Evolutionary conservation across 139 green algal genomes (phyloP).

Genomic region (Gonium pectorale): DNA sequence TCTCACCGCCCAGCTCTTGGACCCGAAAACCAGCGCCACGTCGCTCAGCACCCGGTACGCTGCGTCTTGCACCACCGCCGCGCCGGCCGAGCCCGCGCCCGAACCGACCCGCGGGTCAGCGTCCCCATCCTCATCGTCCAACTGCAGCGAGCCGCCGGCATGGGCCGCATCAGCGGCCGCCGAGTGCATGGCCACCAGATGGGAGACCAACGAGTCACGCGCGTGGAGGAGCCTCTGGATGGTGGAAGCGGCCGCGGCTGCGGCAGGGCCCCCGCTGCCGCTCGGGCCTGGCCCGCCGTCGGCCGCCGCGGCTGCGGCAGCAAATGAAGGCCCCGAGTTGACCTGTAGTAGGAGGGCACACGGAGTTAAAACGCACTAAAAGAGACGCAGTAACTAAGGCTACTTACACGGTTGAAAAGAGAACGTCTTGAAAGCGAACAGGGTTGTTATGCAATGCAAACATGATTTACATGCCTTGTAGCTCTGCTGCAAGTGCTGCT

Average conservation of each 20-base stretch:
- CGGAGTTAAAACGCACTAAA: too few relatives aligned
- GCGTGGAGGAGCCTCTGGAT: not conserved
- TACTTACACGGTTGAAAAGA: too few relatives aligned
- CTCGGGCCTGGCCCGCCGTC: conserved; percentile 14
- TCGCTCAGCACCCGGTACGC: conserved; percentile 34
- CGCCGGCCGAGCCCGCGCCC: not conserved
- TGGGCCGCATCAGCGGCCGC: not conserved
- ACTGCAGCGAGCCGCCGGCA: not conserved
- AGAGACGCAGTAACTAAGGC: too few relatives aligned
- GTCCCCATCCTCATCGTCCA: not conserved
- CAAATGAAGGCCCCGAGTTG: not conserved
- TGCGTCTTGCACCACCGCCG: conserved; percentile 6
- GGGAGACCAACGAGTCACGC: conserved; percentile 7
- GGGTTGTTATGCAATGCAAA: too few relatives aligned
- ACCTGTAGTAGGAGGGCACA: too few relatives aligned
- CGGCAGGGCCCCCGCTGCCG: not conserved
- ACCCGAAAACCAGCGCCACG: conserved; percentile 34
- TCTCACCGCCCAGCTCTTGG: conserved; percentile 20
- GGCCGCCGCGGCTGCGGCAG: not conserved
- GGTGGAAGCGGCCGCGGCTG: not conserved
- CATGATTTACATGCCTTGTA: too few relatives aligned
- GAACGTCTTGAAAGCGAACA: too few relatives aligned
- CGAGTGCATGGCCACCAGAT: conserved; percentile 21
- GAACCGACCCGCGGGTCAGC: not conserved
- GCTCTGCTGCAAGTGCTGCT: too few relatives aligned